phyloP scores from a whole-genome alignment of 2,329 filamentous ascomycete genomes.

The Fusarium cicatricum region DNA sequence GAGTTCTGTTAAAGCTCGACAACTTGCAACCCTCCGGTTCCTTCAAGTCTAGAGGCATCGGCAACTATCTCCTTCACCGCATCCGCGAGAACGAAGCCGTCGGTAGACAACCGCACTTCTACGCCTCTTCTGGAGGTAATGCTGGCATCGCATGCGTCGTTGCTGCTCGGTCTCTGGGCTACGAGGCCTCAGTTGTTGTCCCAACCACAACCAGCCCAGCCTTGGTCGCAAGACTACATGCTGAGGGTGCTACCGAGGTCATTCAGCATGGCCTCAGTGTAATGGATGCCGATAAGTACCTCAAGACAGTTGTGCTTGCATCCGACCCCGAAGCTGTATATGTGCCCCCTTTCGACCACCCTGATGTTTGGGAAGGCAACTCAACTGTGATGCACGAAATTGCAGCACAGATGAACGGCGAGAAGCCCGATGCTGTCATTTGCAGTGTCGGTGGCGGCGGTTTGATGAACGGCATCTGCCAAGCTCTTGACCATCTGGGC shows the following conservation, averaged over 20 bases:
- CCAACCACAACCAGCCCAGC: constrained; percentile 69
- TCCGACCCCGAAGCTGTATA: constrained; percentile 58
- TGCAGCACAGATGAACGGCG: constrained; percentile 61
- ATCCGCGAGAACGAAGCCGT: constrained; percentile 40
- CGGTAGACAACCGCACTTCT: constrained; percentile 64
- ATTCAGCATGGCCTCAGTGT: constrained; percentile 72
- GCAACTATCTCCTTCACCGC: constrained; percentile 69
- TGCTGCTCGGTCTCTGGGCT: constrained; percentile 68
- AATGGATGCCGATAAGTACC: constrained; percentile 72
- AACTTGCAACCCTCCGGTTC: constrained; percentile 82
- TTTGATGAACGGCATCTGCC: constrained; percentile 76
- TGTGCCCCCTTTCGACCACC: constrained; percentile 72
- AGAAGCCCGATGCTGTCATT: constrained; percentile 71
- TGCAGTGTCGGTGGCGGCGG: constrained; percentile 85
- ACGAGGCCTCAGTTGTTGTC: constrained; percentile 75
- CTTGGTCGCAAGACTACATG: constrained; percentile 73
- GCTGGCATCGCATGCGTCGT: constrained; percentile 82
- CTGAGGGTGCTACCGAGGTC: constrained; percentile 69
- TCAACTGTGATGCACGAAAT: constrained; percentile 62
- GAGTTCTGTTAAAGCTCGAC: constrained; percentile 84
- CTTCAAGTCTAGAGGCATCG: constrained; percentile 83
- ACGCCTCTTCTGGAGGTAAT: constrained; percentile 78
- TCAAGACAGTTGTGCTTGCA: constrained; percentile 61
- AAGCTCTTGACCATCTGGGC: constrained; percentile 59
- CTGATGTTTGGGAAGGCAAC: constrained; percentile 72